phyloP scores from a whole-genome alignment of 2,329 filamentous ascomycete genomes.

The Aureobasidium sp. region DNA sequence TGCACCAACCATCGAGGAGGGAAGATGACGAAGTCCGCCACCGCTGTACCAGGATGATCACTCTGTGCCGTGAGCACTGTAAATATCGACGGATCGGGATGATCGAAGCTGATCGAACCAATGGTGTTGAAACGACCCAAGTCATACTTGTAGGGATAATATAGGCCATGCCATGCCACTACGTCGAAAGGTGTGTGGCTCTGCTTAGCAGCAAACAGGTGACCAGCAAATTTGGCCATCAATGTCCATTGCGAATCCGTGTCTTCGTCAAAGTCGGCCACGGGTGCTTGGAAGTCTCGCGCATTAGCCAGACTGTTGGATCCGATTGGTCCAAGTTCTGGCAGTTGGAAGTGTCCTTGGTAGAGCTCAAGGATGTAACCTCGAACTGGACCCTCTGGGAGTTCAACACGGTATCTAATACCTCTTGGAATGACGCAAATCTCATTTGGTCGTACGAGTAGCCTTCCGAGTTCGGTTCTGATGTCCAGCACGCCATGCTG shows the following conservation, averaged over 20 bases:
- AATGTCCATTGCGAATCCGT: conserved; percentile 50
- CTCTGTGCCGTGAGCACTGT: conserved; percentile 59
- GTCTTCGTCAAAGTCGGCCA: conserved; percentile 49
- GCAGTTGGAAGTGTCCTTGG: conserved; percentile 55
- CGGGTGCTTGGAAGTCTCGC: conserved; percentile 56
- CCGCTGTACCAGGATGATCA: conserved; percentile 43
- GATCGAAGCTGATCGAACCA: conserved; percentile 52
- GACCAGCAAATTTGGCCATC: conserved; percentile 54
- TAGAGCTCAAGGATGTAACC: conserved; percentile 63
- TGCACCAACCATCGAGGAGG: conserved; percentile 56
- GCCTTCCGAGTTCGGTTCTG: conserved; percentile 57
- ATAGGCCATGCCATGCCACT: conserved; percentile 64
- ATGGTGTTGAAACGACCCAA: conserved; percentile 50
- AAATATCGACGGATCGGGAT: conserved; percentile 59
- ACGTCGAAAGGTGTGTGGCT: conserved; percentile 62
- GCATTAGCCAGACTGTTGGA: conserved; percentile 58
- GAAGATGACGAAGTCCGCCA: conserved; percentile 67
- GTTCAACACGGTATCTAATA: conserved; percentile 53
- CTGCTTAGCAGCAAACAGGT: conserved; percentile 53
- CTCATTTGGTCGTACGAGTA: conserved; percentile 60
- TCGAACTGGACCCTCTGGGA: conserved; percentile 52
- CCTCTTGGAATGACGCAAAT: conserved; percentile 59
- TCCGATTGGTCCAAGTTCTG: conserved; percentile 59
- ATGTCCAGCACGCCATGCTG: conserved; percentile 59
- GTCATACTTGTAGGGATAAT: conserved; percentile 53